Conservation (phyloP, 2,329 filamentous ascomycete species). For the Fusarium sp. region DNA sequence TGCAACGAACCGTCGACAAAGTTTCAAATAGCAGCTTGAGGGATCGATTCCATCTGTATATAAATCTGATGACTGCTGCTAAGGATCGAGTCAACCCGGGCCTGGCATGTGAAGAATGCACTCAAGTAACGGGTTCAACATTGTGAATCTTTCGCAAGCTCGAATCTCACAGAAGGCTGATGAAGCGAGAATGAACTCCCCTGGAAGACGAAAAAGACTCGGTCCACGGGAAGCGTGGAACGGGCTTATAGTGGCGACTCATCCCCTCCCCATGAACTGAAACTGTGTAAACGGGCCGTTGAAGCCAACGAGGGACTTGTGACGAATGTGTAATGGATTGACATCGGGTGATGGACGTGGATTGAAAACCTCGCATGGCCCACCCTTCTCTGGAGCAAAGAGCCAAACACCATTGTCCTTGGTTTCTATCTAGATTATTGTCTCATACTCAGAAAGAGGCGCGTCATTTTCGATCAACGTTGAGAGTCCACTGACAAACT, state of each 20-base stretch:
- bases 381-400: background rate
- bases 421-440: background rate
- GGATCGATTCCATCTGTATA: too few species aligned
- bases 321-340: too few species aligned
- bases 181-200: background rate
- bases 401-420: background rate
- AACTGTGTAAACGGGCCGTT: constrained; percentile 45
- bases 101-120: too few species aligned
- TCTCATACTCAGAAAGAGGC: background rate
- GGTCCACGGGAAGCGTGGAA: background rate
- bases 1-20: too few species aligned
- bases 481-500: background rate
- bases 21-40: too few species aligned
- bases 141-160: background rate
- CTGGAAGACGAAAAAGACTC: too few species aligned
- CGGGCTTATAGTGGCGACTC: background rate
- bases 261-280: constrained; percentile 25
- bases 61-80: too few species aligned
- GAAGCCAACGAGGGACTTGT: constrained; percentile 44
- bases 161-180: background rate
- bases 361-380: background rate
- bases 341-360: background rate
- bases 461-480: background rate
- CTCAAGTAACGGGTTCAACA: too few species aligned
- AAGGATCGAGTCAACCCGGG: too few species aligned